Base-by-base conservation (phyloP, 2,329 filamentous ascomycete species). In the Sporothrix brasiliensis region DNA sequence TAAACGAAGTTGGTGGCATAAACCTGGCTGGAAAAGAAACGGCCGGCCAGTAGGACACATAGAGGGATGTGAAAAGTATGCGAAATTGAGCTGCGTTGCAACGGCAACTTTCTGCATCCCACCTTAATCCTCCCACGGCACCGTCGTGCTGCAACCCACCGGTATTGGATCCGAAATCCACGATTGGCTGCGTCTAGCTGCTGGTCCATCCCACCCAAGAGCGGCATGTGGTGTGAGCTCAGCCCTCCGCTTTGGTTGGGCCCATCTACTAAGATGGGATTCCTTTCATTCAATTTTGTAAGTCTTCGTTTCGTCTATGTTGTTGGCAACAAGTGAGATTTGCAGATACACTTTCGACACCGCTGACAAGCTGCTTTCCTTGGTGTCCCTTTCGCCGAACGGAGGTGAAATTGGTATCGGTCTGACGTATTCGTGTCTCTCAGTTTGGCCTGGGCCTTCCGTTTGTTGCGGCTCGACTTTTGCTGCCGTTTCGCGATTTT, bases 171-270 rank as follows among this genome's bases (percentile, higher is more conserved):
- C 56, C 27, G 68, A 60, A 27, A 53, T 53, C 47, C 47, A 60
- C 68, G 67, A 69, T 69, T 69, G 67, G 54, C 34, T 61, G 56
- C n/a, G 56, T 61, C 41, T 61, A 34, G 30, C 52, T 11, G 10
- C 56, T 44, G 34, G 56, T 41, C 34, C 56, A 21, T 44, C 56
- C 27, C 56, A 61, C 34, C 56, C 67, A 41, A 21, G 53, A 21
- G 47, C 2, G 44, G 54, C 44, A 21, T 11, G 68, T 53, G 54
- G 68, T 56, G 52, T 68, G 66, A 68, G 66, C 52, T 68, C 66
- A 68, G 52, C 66, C 21, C 19, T 34, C 53, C 24, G 30, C 16
- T 58, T 27, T 54, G 65, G 65, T 67, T 67, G 65, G 65, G 49
- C 34, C 11, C 50, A 16, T 50, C 53, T 53, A 13, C 49, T 14